Percentiles rank a stretch among this genome's conserved stretches.
Conservation (phyloP, 805 yeast genomes). For the Zygoascus ofunaensis region DNA sequence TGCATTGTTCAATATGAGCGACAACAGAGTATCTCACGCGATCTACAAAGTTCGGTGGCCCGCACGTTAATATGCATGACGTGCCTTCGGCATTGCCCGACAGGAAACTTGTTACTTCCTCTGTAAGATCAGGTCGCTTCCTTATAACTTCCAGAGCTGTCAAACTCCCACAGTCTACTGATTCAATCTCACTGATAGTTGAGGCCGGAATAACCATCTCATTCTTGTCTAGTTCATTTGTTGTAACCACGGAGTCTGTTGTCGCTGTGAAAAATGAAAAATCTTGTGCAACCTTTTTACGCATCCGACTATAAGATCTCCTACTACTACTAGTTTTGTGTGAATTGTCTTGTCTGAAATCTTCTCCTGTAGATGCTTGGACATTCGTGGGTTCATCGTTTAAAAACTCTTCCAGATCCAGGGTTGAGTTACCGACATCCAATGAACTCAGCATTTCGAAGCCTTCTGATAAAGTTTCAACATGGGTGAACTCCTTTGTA, state of each 20-base stretch:
- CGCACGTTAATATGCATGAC: constrained; percentile 46
- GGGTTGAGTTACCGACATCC: neutral
- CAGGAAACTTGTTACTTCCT: constrained; percentile 9
- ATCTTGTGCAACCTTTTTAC: neutral
- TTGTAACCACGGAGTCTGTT: neutral
- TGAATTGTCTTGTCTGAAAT: neutral
- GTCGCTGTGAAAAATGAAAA: neutral
- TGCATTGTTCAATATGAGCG: constrained; percentile 5
- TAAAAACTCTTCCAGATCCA: neutral
- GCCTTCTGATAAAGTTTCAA: too few relatives aligned
- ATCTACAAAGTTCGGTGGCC: constrained; percentile 51
- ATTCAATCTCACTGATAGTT: neutral
- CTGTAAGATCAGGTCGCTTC: constrained; percentile 9
- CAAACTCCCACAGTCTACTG: neutral
- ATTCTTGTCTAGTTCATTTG: neutral
- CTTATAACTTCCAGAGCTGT: neutral
- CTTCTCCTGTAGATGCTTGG: neutral
- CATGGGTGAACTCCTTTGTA: constrained; percentile 6
- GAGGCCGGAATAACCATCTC: neutral
- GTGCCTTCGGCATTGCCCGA: constrained; percentile 26
- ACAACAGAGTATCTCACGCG: constrained; percentile 38
- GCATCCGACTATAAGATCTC: neutral
- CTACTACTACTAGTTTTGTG: neutral
- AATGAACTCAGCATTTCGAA: neutral
- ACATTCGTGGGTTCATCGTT: constrained; percentile 1